Base-by-base conservation (phyloP, 2,329 filamentous ascomycete species). In the Hymenoscyphus repandus region DNA sequence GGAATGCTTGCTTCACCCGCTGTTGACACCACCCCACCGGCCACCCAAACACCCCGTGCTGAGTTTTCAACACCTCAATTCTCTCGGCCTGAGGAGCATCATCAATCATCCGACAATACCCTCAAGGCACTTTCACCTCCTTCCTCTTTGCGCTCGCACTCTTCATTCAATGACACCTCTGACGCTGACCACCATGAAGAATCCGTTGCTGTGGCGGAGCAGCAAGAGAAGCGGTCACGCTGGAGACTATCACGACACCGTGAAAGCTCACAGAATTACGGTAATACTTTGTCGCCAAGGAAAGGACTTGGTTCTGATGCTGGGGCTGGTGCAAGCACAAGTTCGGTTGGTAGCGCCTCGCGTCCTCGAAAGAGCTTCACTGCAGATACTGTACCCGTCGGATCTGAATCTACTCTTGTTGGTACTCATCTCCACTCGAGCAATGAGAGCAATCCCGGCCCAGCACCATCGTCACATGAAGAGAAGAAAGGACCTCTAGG, bases 141-240 rank as follows among this genome's bases (percentile, higher is more conserved):
- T 0, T 81, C 84, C 2, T 95, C 90, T 0, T 75, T 90, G 52
- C 77, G 78, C 45, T 80, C 79, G 1, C 77, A 77, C 41, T 80
- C 79, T 1, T 82, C 79, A 2, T 81, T 83, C 57, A 93, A 92
- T 20, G 90, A 95, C 58, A 82, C 85, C 18, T 95, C 90, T 0
- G 90, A 96, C 64, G 66, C 83, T 30, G 90, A 95, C 55, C 83
- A 86, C 54, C 68, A 77, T 9, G 88, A 90, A 27, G 86, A 90
- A 31, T 60, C 68, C 0, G 61, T 64, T 6, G 55, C 59, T 32
- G 62, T 67, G 17, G 73, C 80, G 12, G 83, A 86, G 47, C 83
- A 79, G 59, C 83, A 87, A 47, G 87, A 83, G 68, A 86, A 85
- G 62, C 81, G 78, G 51, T 82, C 86, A 27, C 80, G 79, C 73